A percentile compares a stretch with the other conserved stretches of the same genome.
Conservation (phyloP, 345 rosid genomes). For the Punica granatum region DNA sequence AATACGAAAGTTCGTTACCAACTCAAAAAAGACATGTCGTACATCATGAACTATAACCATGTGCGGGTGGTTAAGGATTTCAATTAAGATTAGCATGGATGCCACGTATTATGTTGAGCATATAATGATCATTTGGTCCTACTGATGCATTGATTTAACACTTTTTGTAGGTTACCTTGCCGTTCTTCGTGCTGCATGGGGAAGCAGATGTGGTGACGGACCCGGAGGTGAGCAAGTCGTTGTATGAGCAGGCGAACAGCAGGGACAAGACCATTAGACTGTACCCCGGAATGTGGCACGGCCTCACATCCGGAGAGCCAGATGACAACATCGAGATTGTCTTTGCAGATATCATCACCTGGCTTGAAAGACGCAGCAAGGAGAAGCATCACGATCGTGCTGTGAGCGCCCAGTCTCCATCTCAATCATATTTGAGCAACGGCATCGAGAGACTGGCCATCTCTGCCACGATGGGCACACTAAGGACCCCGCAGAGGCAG, state of each 20-base stretch:
- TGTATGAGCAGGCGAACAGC: conserved; percentile 63
- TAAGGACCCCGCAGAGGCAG: conserved; percentile 2
- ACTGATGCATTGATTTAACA: neutral
- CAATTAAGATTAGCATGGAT: too few species aligned
- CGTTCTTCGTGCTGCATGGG: conserved; percentile 88
- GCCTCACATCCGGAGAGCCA: conserved; percentile 74
- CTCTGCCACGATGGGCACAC: neutral
- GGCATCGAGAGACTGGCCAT: neutral
- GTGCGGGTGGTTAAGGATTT: too few species aligned
- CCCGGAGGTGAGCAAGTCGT: conserved; percentile 90
- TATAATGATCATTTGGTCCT: neutral
- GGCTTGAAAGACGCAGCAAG: conserved; percentile 54
- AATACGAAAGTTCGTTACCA: too few species aligned
- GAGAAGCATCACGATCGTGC: conserved; percentile 8
- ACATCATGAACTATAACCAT: too few species aligned
- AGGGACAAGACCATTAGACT: conserved; percentile 73
- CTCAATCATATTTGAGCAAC: neutral
- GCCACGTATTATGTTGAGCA: too few species aligned
- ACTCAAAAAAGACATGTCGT: too few species aligned
- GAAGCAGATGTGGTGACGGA: conserved; percentile 91
- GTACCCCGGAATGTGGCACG: conserved; percentile 97
- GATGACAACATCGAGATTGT: conserved; percentile 64
- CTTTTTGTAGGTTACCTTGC: conserved; percentile 49
- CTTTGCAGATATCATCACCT: conserved; percentile 55
- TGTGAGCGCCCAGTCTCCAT: neutral